Evolutionary conservation across 768 basidiomycete genomes (phyloP), one percentile per base, ranked within the genome.

Genomic region (Lentinus tigrinus): DNA sequence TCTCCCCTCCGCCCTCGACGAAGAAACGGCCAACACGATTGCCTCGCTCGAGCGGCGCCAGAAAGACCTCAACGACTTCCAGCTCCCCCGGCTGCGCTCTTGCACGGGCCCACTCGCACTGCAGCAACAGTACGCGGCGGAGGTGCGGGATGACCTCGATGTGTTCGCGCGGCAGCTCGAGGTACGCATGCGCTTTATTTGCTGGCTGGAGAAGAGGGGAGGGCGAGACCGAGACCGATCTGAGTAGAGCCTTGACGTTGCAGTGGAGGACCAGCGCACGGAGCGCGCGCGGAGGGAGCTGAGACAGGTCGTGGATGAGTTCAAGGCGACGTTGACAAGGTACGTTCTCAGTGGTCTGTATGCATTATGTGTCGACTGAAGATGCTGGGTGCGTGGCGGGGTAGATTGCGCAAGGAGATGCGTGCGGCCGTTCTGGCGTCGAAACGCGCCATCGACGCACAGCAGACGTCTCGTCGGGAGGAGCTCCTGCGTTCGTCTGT

Each of bases 91-190:
- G 2, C 76, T 97, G 49, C 77, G 80, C 9, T 67, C 75, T 51
- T 95, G 91, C 70, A 75, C 72, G 9, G 92, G 89, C 0, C 88
- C 93, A 1, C 74, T 91, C 10, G 69, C 79, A 0, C 67, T 83
- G 3, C 94, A 96, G 64, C 88, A 93, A 67, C 81, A 84, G 47
- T 77, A 88, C 52, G 85, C 85, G 0, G 84, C 83, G 4, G 92
- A 93, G 67, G 71, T 95, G 57, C 77, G 91, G 28, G 88, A 88
- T 52, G 93, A 95, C 66, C 72, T 93, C 17, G 85, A 87, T 37
- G 66, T 73, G 0, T 78, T 89, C 21, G 75, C 78, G 7, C 76
- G 78, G 38, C 83, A 87, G 54, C 74, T 95, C n/a, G 89, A 95
- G 77, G 87, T 89, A 60, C 58, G 58, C 40, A 4, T 8, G 4